Base-by-base conservation (phyloP, 352 stramenopile species). In the Phytophthora idaei region DNA sequence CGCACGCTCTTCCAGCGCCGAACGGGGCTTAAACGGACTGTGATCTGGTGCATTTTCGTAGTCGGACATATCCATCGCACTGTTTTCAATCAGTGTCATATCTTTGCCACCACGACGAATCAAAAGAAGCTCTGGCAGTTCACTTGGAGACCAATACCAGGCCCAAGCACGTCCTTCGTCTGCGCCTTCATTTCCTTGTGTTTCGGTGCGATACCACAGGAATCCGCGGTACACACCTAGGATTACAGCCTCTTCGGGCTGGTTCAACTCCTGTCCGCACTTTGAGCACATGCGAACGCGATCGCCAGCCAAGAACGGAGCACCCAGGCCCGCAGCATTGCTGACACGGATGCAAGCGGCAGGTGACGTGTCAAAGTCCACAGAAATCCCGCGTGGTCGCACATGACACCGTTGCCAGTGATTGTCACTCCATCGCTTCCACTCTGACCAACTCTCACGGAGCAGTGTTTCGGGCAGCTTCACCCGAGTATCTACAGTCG, bases 141-240 rank as follows among this genome's bases (percentile, higher is more conserved):
- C 97, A 47, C 81, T 95, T 66, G 97, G 75, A 44, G 97, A 91
- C 83, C 95, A 98, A 68, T 97, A 99, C 96, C 97, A 99, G 5
- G 94, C 92, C 95, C 90, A 99, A 58, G 79, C 85, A 65, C 71
- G 97, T 41, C 85, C 90, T 94, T 96, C 89, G 44, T 96, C 89
- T 8, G 94, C 92, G 36, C 96, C 96, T 85, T 99, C 96, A 53
- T 96, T 98, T 57, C 97, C 97, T 74, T 99, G 97, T 9, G 93
- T 98, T 64, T 98, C 92, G 10, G 98, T 95, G 17, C 87, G 82
- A 48, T 99, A 99, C 86, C 95, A 99, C 14, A 99, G 67, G 36
- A 88, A 88, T 1, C 87, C 88, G 58, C 97, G 87, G 65, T 98
- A 98, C 4, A 94, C 84, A 61, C 89, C 97, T 21, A 99, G 75